Percentiles rank a stretch among this genome's conserved stretches.
These are phyloP conservation scores for Calonectria leucothoes DNA, from an alignment of 2,329 filamentous ascomycete genomes.

Conservation along the genomic window DNA sequence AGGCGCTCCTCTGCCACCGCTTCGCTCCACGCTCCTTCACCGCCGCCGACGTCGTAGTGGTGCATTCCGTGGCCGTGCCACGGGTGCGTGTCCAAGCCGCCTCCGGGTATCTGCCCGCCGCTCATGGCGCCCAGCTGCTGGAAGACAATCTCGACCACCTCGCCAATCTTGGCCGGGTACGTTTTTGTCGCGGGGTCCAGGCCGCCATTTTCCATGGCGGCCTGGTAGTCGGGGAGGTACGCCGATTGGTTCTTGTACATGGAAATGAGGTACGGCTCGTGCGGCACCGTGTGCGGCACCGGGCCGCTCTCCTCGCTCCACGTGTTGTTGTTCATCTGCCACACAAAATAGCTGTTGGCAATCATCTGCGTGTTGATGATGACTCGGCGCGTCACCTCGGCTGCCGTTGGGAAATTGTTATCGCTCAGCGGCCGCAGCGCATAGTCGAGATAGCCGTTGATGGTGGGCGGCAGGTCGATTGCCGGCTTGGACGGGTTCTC, in stretches of 20 bases:
- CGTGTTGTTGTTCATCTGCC: background rate
- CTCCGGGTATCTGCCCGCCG: background rate
- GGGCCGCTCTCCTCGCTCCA: background rate
- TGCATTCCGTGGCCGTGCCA: background rate
- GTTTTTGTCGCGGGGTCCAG: background rate
- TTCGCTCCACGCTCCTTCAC: background rate
- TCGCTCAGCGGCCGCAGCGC: background rate
- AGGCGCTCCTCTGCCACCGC: background rate
- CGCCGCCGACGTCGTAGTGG: background rate
- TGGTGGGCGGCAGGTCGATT: background rate
- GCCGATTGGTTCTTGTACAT: background rate
- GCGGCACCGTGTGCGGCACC: background rate
- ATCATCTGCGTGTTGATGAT: background rate
- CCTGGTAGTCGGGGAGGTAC: background rate
- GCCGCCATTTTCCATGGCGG: background rate
- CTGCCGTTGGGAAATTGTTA: background rate
- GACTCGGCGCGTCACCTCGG: background rate
- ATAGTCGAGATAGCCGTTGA: background rate
- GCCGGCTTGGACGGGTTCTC: background rate
- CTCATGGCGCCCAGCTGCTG: background rate
- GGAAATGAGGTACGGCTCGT: background rate
- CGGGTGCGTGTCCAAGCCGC: background rate
- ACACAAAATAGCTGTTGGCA: background rate
- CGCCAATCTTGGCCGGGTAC: background rate
- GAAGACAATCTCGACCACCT: conserved; percentile 1